Conservation (phyloP, 1,284 basidiomycete species). For the Apiotrichum gracile region DNA sequence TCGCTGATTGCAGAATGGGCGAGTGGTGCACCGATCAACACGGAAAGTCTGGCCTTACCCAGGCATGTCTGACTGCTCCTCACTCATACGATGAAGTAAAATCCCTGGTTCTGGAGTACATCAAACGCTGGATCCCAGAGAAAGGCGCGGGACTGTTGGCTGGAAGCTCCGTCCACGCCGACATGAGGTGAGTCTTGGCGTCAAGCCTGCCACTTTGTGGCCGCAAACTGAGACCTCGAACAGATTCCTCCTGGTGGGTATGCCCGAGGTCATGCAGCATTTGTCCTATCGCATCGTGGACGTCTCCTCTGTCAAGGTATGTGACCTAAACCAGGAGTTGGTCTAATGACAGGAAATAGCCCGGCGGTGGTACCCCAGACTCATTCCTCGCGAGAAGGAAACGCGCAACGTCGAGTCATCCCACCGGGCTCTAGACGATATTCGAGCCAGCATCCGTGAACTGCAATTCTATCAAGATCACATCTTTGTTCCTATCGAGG, state of each 20-base stretch:
- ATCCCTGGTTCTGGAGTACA: conserved; percentile 46
- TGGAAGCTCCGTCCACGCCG: conserved; percentile 52
- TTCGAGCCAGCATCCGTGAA: conserved; percentile 48
- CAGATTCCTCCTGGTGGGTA: conserved; percentile 47
- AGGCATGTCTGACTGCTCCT: conserved; percentile 40
- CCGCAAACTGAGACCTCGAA: background rate
- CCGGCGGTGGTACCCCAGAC: conserved; percentile 48
- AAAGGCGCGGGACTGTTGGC: conserved; percentile 48
- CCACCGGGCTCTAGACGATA: conserved; percentile 50
- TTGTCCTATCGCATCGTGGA: conserved; percentile 52
- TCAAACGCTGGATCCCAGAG: conserved; percentile 49
- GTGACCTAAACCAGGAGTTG: background rate
- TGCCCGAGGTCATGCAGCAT: conserved; percentile 49
- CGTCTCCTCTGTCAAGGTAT: conserved; percentile 42
- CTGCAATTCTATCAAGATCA: conserved; percentile 46
- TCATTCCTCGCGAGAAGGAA: conserved; percentile 23
- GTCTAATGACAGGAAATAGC: conserved; percentile 43
- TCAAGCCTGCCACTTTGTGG: background rate
- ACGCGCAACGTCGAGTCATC: conserved; percentile 28
- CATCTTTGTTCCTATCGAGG: conserved; percentile 43
- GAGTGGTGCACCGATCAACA: conserved; percentile 48
- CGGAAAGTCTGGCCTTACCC: conserved; percentile 44
- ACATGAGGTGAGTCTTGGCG: conserved; percentile 44
- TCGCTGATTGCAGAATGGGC: conserved; percentile 35
- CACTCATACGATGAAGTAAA: conserved; percentile 45